phyloP scores from a whole-genome alignment of 164 flowering plant genomes.

The Protea cynaroides region DNA sequence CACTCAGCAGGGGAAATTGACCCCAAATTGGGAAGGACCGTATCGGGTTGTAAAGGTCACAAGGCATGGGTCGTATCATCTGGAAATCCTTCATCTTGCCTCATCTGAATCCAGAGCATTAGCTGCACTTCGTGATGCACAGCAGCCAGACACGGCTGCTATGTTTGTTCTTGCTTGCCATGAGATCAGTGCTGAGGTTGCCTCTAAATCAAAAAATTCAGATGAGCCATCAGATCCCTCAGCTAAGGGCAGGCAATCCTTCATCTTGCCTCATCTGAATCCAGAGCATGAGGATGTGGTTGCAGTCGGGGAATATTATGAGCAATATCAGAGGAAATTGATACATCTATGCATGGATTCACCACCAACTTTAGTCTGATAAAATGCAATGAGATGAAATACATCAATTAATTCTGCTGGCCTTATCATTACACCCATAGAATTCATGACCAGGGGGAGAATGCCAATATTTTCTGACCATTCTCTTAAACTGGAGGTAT shows the following conservation, averaged over 20 bases:
- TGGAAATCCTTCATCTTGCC: constrained; percentile 31
- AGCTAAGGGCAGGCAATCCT: constrained; percentile 21
- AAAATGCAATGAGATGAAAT: not conserved
- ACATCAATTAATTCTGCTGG: no score
- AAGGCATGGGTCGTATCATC: no score
- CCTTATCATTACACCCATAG: no score
- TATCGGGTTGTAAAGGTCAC: no score
- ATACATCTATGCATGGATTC: constrained; percentile 97
- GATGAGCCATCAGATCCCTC: constrained; percentile 31
- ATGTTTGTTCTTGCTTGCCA: constrained; percentile 90
- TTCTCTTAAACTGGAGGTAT: not conserved
- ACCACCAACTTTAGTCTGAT: constrained; percentile 60
- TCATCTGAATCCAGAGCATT: constrained; percentile 67
- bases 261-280: constrained; percentile 46
- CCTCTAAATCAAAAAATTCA: constrained; percentile 29
- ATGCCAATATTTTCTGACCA: not conserved
- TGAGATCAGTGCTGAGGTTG: constrained; percentile 54
- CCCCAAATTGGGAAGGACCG: no score
- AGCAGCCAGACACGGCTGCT: constrained; percentile 93
- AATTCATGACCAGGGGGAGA: not conserved
- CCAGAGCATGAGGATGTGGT: constrained; percentile 70
- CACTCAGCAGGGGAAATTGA: no score
- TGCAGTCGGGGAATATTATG: constrained; percentile 81
- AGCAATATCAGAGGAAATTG: constrained; percentile 82
- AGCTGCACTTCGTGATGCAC: constrained; percentile 83